Conservation (phyloP, 2,329 filamentous ascomycete genomes). For the Sclerotinia minor region DNA sequence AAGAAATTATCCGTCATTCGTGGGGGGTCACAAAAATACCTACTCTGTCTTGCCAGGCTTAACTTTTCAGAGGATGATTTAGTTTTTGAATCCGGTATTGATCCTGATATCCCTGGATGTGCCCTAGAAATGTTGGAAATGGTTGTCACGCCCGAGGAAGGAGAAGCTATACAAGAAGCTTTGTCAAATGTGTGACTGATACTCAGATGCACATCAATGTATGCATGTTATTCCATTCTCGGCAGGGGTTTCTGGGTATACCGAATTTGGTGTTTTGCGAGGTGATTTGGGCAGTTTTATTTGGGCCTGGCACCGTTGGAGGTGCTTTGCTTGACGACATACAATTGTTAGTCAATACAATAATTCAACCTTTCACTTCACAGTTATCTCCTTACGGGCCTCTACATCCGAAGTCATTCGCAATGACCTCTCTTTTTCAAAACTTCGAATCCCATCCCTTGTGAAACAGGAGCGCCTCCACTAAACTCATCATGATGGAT, state of each 20-base stretch:
- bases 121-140: slow-evolving; percentile 81
- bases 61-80: slow-evolving; percentile 79
- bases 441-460: too few relatives aligned
- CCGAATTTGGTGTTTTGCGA: not conserved
- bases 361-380: not conserved
- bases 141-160: slow-evolving; percentile 76
- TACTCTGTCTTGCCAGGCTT: slow-evolving; percentile 77
- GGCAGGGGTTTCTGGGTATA: not conserved
- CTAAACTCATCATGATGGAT: too few relatives aligned
- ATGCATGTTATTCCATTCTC: not conserved
- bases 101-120: slow-evolving; percentile 74
- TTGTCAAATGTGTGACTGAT: slow-evolving; percentile 29
- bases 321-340: not conserved
- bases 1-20: slow-evolving; percentile 68
- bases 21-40: slow-evolving; percentile 77
- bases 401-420: too few relatives aligned
- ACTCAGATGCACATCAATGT: not conserved
- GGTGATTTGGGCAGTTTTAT: not conserved
- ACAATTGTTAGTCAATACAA: not conserved
- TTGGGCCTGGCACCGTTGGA: not conserved
- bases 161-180: slow-evolving; percentile 51
- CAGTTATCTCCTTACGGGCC: too few relatives aligned
- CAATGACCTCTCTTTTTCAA: too few relatives aligned
- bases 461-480: too few relatives aligned
- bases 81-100: slow-evolving; percentile 74